Base-by-base conservation (phyloP, 768 basidiomycete genomes). In the Tylopilus sp. region DNA sequence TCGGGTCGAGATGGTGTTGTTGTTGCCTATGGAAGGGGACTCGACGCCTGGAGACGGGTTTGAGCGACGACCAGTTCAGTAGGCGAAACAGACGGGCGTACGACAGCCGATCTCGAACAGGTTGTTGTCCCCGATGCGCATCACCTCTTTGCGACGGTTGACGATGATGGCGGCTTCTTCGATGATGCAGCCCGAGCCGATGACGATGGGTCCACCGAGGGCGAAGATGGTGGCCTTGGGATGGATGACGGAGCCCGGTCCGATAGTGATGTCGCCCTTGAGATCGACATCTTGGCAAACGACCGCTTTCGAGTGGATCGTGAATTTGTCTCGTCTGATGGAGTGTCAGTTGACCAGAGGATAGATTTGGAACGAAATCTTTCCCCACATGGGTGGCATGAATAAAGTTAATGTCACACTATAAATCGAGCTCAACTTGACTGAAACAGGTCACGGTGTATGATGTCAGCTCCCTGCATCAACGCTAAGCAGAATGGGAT, bases 141-240 rank as follows among this genome's bases (percentile, higher is more conserved):
- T 92, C 31, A 87, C 82, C 64, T 92, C 89, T 63, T 89, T 92
- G 49, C 55, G 88, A 83, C 91, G 79, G 70, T 98, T 98, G 47
- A 97, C 87, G 56, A 99, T 83, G 61, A 97, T 86, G 6, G 83
- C 89, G 12, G 81, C 82, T 67, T 99, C 97, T 64, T 98, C 97
- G 52, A 98, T 83, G 61, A 98, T 90, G 65, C 92, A 94, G 48
- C 87, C 82, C 21, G 81, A 75, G 14, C 94, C 96, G 48, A 99
- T 87, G 41, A 93, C 78, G 58, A 99, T 95, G 3, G 93, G 89
- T 0, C 93, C 95, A 10, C 84, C 86, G 51, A 93, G 81, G 14
- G 95, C 94, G 61, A 95, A 89, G 54, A 98, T 90, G 22, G 92
- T 92, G 1, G 91, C 92, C 67, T 95, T 92, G 0, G 96, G 95